Percentiles rank a stretch among this genome's conserved stretches.
Conservation (phyloP, 257 asterid species). For the Solanum boliviense region DNA sequence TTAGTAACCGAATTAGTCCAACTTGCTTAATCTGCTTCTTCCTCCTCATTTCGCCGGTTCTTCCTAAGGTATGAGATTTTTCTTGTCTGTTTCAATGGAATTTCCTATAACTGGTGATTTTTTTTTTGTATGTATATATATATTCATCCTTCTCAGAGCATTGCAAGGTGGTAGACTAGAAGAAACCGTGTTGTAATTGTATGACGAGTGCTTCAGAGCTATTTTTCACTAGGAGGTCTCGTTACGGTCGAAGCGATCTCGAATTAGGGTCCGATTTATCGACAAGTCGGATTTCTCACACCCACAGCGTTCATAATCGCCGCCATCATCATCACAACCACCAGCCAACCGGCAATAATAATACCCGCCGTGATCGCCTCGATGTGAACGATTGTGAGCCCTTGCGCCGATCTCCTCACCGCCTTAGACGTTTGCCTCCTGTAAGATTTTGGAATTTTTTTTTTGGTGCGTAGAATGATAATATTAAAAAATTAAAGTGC, state of each 20-base stretch:
- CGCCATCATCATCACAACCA: conserved; percentile 19
- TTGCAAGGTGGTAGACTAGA: background rate
- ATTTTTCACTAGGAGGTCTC: conserved; percentile 62
- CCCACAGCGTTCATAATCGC: conserved; percentile 15
- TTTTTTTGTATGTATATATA: background rate
- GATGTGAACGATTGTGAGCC: conserved; percentile 42
- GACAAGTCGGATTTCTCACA: conserved; percentile 13
- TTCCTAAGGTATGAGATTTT: background rate
- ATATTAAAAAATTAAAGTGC: background rate
- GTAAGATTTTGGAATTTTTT: conserved; percentile 13
- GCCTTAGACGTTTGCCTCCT: conserved; percentile 24
- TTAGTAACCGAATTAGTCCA: background rate
- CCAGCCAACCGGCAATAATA: conserved; percentile 16
- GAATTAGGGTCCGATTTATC: conserved; percentile 24
- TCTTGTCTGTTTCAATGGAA: background rate
- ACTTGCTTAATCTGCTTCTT: background rate
- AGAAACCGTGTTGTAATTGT: conserved; percentile 9
- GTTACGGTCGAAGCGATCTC: conserved; percentile 47
- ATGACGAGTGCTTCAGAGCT: conserved; percentile 92
- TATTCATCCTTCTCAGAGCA: background rate
- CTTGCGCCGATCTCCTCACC: conserved; percentile 32
- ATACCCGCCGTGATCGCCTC: conserved; percentile 33
- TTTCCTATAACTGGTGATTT: background rate
- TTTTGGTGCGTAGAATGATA: background rate
- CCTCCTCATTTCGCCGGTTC: background rate